Percentiles rank a stretch among this genome's conserved stretches.
These are phyloP conservation scores for Davidsoniella eucalypti DNA, from an alignment of 2,329 filamentous ascomycete genomes.

Conservation along the genomic window DNA sequence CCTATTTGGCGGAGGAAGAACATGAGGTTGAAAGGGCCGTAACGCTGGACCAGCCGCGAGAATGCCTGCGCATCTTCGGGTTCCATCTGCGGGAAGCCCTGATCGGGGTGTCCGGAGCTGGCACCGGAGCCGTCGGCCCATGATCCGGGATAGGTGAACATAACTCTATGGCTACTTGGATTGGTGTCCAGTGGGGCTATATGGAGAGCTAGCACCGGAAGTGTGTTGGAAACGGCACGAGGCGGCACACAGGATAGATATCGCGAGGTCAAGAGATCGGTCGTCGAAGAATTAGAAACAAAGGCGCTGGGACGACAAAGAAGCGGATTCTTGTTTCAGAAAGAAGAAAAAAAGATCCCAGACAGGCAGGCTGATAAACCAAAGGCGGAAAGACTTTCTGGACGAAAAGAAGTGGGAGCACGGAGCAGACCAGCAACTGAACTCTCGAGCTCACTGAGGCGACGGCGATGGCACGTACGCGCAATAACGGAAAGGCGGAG, in stretches of 20 bases:
- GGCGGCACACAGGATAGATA: background rate
- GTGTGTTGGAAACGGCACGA: background rate
- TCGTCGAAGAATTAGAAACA: background rate
- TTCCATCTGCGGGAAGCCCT: slow-evolving; percentile 12
- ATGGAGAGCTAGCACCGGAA: background rate
- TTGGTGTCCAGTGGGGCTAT: background rate
- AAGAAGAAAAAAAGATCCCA: background rate
- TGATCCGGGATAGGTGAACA: slow-evolving; percentile 12
- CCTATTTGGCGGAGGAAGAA: slow-evolving; percentile 13
- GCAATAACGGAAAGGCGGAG: too few species aligned
- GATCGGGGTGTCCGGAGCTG: background rate
- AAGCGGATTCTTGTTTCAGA: too few species aligned
- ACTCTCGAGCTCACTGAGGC: too few species aligned
- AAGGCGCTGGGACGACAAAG: background rate
- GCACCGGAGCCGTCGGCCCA: slow-evolving; percentile 12
- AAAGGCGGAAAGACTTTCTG: background rate
- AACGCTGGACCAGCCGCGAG: slow-evolving; percentile 11
- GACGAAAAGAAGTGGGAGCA: background rate
- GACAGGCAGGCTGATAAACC: background rate
- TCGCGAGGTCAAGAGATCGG: background rate
- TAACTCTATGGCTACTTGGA: background rate
- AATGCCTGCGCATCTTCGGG: slow-evolving; percentile 12
- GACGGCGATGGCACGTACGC: too few species aligned
- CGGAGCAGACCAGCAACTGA: background rate
- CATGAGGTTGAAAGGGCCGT: slow-evolving; percentile 14